phyloP scores from a whole-genome alignment of 768 basidiomycete genomes.

The Tricholoma furcatifolium region DNA sequence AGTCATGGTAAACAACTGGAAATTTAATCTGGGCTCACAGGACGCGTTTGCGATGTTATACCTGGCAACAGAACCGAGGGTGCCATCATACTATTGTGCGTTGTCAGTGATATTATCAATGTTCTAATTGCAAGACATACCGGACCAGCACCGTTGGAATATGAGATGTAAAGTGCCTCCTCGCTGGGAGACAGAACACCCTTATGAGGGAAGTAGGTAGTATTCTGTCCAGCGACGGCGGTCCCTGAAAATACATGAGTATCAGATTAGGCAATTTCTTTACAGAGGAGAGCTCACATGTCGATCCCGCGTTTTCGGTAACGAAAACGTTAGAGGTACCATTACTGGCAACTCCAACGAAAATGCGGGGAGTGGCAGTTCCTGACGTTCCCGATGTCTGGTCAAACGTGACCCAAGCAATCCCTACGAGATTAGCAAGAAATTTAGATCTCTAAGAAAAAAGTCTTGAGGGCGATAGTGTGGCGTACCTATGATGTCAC shows the following conservation, averaged over 20 bases:
- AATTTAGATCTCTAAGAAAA: background rate
- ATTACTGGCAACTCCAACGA: conserved; percentile 62
- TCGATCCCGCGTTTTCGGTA: conserved; percentile 52
- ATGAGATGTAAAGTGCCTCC: conserved; percentile 57
- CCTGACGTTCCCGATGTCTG: conserved; percentile 53
- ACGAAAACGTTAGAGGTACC: conserved; percentile 57
- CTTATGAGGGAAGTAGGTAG: conserved; percentile 60
- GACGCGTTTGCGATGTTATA: conserved; percentile 52
- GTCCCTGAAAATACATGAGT: conserved; percentile 36
- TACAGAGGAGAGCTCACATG: conserved; percentile 38
- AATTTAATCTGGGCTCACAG: conserved; percentile 27
- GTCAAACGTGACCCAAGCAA: conserved; percentile 69
- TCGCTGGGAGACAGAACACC: conserved; percentile 61
- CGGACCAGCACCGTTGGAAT: conserved; percentile 63
- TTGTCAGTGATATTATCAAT: background rate
- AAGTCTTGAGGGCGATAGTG: background rate
- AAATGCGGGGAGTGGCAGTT: conserved; percentile 58
- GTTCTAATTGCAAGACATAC: conserved; percentile 21
- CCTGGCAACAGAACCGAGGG: conserved; percentile 45
- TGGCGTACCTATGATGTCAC: conserved; percentile 34
- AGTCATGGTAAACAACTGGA: background rate
- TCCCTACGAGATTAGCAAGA: conserved; percentile 23
- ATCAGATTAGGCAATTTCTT: background rate
- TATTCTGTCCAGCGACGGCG: conserved; percentile 57
- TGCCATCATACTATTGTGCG: conserved; percentile 51